Evolutionary conservation across 2,329 filamentous ascomycete genomes (phyloP).

Genomic region (Anisogramma anomala): DNA sequence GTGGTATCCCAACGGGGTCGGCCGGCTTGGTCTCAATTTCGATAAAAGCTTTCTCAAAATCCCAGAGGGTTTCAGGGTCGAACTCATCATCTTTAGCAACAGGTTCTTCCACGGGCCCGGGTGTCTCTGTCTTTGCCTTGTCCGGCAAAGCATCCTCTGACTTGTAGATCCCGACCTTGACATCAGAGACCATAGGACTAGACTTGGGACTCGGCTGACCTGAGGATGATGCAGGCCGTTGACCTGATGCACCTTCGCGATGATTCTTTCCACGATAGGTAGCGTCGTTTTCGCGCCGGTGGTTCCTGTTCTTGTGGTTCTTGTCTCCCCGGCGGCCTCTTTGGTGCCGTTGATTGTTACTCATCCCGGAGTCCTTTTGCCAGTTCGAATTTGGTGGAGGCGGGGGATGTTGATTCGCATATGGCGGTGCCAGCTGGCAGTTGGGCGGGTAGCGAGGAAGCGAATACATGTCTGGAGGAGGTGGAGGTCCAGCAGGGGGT

Average conservation of each 20-base stretch:
- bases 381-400: slow-evolving; percentile 6
- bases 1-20: slow-evolving; percentile 37
- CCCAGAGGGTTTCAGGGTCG: slow-evolving; percentile 28
- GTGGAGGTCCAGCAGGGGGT: slow-evolving; percentile 7
- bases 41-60: slow-evolving; percentile 29
- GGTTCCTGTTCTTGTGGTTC: slow-evolving; percentile 8
- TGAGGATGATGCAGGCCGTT: slow-evolving; percentile 4
- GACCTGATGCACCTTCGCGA: slow-evolving; percentile 2
- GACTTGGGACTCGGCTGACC: slow-evolving; percentile 6
- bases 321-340: slow-evolving; percentile 11
- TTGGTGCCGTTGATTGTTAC: slow-evolving; percentile 5
- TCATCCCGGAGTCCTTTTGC: slow-evolving; percentile 2
- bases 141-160: neutral
- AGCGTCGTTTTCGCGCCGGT: slow-evolving; percentile 7
- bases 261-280: slow-evolving; percentile 9
- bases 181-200: neutral
- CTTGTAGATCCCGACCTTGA: slow-evolving; percentile 2
- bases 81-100: slow-evolving; percentile 13
- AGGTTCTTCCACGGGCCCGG: neutral
- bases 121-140: slow-evolving; percentile 1
- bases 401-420: slow-evolving; percentile 6
- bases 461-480: slow-evolving; percentile 6
- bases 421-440: neutral
- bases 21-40: slow-evolving; percentile 26
- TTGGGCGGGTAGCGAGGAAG: slow-evolving; percentile 4